A percentile compares a stretch with the other conserved stretches of the same genome.
These are phyloP conservation scores for Pseudozyma flocculosa DNA, from an alignment of 1,284 basidiomycete species.

Conservation along the genomic window DNA sequence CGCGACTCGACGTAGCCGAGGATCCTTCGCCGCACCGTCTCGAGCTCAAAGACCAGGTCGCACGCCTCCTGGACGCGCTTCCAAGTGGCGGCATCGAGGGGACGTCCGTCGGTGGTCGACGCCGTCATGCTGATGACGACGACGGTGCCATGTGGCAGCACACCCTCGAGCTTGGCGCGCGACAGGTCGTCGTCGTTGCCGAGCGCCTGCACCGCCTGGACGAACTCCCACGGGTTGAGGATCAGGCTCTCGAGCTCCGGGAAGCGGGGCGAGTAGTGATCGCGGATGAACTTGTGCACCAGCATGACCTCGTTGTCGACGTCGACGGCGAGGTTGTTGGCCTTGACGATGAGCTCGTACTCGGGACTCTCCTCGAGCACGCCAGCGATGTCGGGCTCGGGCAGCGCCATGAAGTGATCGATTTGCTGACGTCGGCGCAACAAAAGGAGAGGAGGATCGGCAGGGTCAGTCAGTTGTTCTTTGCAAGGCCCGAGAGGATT, in stretches of 20 bases:
- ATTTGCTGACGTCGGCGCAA: slow-evolving; percentile 60
- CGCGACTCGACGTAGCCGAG: slow-evolving; percentile 98
- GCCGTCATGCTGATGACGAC: slow-evolving; percentile 96
- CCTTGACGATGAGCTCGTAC: slow-evolving; percentile 92
- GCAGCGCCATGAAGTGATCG: slow-evolving; percentile 75
- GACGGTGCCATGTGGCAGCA: slow-evolving; percentile 86
- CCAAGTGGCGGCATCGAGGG: slow-evolving; percentile 74
- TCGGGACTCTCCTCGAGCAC: slow-evolving; percentile 91
- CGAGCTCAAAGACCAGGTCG: slow-evolving; percentile 80
- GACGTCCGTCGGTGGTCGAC: slow-evolving; percentile 74
- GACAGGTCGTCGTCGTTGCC: slow-evolving; percentile 76
- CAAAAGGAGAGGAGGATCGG: not conserved
- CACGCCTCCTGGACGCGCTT: slow-evolving; percentile 78
- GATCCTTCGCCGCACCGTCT: slow-evolving; percentile 82
- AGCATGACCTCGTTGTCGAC: slow-evolving; percentile 97
- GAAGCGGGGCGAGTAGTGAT: slow-evolving; percentile 93
- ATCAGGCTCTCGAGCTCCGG: slow-evolving; percentile 96
- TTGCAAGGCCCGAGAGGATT: too few species aligned
- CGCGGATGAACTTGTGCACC: slow-evolving; percentile 98
- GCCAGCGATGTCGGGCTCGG: slow-evolving; percentile 70
- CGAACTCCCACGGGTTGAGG: slow-evolving; percentile 86
- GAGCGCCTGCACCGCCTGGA: slow-evolving; percentile 82
- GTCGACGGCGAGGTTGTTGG: slow-evolving; percentile 97
- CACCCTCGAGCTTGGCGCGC: slow-evolving; percentile 74
- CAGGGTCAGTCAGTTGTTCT: too few species aligned